Percentiles rank a stretch among this genome's conserved stretches.
Conservation (phyloP, 768 basidiomycete species). For the Boletus bicolor region DNA sequence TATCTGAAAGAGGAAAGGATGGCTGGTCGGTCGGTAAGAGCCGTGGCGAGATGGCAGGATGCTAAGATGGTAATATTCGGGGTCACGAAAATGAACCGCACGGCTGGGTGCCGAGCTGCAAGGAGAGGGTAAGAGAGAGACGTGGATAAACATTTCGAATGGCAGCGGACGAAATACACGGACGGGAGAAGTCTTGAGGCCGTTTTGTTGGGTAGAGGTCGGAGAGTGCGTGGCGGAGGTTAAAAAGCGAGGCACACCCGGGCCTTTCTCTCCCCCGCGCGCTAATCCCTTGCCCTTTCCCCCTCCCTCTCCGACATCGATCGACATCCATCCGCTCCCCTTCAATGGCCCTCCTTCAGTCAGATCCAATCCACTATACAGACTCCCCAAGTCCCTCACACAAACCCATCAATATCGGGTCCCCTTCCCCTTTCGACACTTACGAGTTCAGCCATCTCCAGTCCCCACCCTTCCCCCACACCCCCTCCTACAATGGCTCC, state of each 20-base stretch:
- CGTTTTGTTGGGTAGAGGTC: neutral
- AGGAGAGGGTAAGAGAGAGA: neutral
- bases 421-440: slow-evolving; percentile 36
- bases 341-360: slow-evolving; percentile 30
- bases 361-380: slow-evolving; percentile 18
- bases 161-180: neutral
- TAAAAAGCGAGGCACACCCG: slow-evolving; percentile 31
- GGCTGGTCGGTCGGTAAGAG: neutral
- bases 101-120: neutral
- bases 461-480: slow-evolving; percentile 44
- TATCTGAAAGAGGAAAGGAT: neutral
- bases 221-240: slow-evolving; percentile 27
- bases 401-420: slow-evolving; percentile 24
- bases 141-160: neutral
- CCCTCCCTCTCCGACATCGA: slow-evolving; percentile 1
- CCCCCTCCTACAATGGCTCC: slow-evolving; percentile 60
- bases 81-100: neutral
- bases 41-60: slow-evolving; percentile 3
- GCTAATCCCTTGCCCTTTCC: slow-evolving; percentile 8
- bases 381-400: slow-evolving; percentile 28
- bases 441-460: slow-evolving; percentile 38
- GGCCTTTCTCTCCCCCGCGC: slow-evolving; percentile 22
- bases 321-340: neutral
- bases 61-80: neutral
- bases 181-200: neutral